phyloP scores from a whole-genome alignment of 2,329 filamentous ascomycete genomes.

The Colletotrichum tabaci region DNA sequence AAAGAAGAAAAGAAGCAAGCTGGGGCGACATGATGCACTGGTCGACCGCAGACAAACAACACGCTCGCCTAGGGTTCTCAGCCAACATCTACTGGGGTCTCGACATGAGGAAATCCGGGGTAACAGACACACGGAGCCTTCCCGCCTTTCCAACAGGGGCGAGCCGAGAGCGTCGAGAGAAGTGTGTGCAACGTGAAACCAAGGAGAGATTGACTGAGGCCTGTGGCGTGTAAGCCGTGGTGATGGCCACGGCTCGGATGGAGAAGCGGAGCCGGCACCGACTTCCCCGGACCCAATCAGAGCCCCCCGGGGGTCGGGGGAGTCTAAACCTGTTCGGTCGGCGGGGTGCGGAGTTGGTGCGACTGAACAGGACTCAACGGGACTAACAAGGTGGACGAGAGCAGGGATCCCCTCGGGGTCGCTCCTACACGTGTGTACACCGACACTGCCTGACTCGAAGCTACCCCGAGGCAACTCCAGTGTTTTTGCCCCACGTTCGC shows the following conservation, averaged over 20 bases:
- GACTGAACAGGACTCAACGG: neutral
- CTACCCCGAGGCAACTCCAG: conserved; percentile 32
- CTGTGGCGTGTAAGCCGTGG: conserved; percentile 22
- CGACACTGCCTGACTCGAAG: conserved; percentile 37
- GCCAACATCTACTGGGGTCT: conserved; percentile 20
- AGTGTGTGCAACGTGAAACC: conserved; percentile 1
- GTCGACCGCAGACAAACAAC: conserved; percentile 19
- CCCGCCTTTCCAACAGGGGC: conserved; percentile 3
- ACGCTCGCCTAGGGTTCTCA: conserved; percentile 22
- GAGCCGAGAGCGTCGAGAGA: neutral
- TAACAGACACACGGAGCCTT: conserved; percentile 20
- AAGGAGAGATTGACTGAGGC: neutral
- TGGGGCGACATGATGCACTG: conserved; percentile 5
- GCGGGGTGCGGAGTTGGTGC: conserved; percentile 23
- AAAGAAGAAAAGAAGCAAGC: conserved; percentile 1
- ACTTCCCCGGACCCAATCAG: conserved; percentile 36
- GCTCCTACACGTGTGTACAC: conserved; percentile 13
- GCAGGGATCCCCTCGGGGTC: conserved; percentile 25
- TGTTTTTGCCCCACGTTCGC: conserved; percentile 28
- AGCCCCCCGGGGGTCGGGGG: neutral
- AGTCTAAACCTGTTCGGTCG: conserved; percentile 23
- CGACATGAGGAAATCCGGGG: conserved; percentile 28
- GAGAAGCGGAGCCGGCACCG: conserved; percentile 34
- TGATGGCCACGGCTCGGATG: conserved; percentile 8
- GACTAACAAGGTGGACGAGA: conserved; percentile 7